Evolutionary conservation across 2,329 filamentous ascomycete species (phyloP).

Genomic region (Dothideomycetidae sp.): DNA sequence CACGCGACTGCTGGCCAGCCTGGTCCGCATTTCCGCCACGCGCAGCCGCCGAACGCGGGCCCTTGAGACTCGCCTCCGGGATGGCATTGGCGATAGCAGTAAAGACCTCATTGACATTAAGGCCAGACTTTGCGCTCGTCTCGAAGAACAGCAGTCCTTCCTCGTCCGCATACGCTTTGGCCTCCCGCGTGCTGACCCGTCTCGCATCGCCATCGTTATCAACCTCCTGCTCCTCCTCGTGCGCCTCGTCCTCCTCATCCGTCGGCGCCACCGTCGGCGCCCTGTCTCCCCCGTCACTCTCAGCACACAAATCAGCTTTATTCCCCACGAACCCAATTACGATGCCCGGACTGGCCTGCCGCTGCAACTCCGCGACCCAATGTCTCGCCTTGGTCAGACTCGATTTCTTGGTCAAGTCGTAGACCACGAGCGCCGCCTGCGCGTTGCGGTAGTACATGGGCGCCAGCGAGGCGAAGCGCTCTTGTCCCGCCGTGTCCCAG

Average conservation of each 20-base stretch:
- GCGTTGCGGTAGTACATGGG: constrained; percentile 99
- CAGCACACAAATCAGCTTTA: constrained; percentile 70
- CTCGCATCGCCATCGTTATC: constrained; percentile 56
- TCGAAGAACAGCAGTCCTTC: constrained; percentile 93
- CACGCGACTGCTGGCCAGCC: constrained; percentile 55
- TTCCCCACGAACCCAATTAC: constrained; percentile 96
- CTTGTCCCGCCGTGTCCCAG: constrained; percentile 96
- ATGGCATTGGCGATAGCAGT: constrained; percentile 97
- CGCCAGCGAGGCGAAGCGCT: constrained; percentile 89
- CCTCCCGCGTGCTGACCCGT: constrained; percentile 83
- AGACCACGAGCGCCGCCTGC: constrained; percentile 92
- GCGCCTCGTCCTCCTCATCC: constrained; percentile 29
- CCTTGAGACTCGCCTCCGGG: constrained; percentile 91
- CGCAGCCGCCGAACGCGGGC: constrained; percentile 52
- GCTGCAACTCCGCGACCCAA: constrained; percentile 95
- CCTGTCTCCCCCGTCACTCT: constrained; percentile 32
- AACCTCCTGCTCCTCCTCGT: constrained; percentile 34
- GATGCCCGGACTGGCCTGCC: constrained; percentile 89
- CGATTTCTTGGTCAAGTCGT: constrained; percentile 93
- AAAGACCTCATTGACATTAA: constrained; percentile 91
- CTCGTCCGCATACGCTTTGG: constrained; percentile 85
- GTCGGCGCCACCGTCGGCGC: constrained; percentile 34
- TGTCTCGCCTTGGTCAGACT: constrained; percentile 95
- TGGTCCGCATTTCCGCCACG: constrained; percentile 40
- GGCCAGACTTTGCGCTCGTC: constrained; percentile 91